A percentile compares a stretch with the other conserved stretches of the same genome.
phyloP scores from a whole-genome alignment of 257 asterid species.

The Rhazya stricta region DNA sequence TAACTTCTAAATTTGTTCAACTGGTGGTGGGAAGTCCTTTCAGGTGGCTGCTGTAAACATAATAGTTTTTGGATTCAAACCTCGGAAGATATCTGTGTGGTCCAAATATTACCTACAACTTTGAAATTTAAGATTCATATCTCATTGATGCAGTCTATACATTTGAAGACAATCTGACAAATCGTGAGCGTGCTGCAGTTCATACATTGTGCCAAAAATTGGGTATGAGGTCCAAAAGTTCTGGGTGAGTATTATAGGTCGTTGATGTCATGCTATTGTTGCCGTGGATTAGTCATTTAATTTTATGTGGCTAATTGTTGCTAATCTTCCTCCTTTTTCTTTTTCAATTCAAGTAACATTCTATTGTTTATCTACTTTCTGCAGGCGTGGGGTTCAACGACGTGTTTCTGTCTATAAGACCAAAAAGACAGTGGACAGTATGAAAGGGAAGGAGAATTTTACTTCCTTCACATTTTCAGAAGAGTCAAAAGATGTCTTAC shows the following conservation, averaged over 20 bases:
- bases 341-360: not conserved
- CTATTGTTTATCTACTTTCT: conserved; percentile 20
- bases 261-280: not conserved
- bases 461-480: conserved; percentile 56
- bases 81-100: not conserved
- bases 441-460: conserved; percentile 34
- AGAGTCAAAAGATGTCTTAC: conserved; percentile 52
- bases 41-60: not conserved
- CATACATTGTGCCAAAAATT: conserved; percentile 50
- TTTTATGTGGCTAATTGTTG: no score
- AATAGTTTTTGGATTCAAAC: not conserved
- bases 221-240: conserved; percentile 74
- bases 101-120: not conserved
- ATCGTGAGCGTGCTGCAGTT: conserved; percentile 59
- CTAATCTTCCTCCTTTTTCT: not conserved
- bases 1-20: not conserved
- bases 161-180: conserved; percentile 45
- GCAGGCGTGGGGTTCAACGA: conserved; percentile 58
- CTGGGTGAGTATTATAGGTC: conserved; percentile 48
- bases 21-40: not conserved
- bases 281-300: not conserved
- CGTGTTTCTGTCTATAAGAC: conserved; percentile 53
- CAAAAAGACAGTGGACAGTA: conserved; percentile 23
- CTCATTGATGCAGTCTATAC: conserved; percentile 49
- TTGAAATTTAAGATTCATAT: conserved; percentile 15